A percentile compares a stretch with the other conserved stretches of the same genome.
phyloP scores from a whole-genome alignment of 805 yeast species.

The Barnettozyma sp. region DNA sequence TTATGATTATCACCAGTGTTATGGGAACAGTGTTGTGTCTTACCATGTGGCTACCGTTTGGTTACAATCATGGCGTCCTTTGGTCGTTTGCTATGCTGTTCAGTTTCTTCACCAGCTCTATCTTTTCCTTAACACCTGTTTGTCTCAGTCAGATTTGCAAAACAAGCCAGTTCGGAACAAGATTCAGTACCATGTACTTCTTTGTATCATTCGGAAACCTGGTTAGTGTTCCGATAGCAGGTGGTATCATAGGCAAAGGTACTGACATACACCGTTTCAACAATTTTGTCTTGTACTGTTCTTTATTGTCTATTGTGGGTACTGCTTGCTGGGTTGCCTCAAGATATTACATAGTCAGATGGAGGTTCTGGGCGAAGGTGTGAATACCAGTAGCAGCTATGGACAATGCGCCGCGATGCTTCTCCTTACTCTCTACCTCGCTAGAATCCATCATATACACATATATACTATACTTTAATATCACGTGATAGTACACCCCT shows the following conservation, averaged over 20 bases:
- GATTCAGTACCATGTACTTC: slow-evolving; percentile 50
- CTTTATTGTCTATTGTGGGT: slow-evolving; percentile 10
- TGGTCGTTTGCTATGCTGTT: slow-evolving; percentile 38
- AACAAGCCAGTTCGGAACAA: slow-evolving; percentile 43
- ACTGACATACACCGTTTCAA: slow-evolving; percentile 13
- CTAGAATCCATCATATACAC: neutral
- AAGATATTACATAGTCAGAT: slow-evolving; percentile 12
- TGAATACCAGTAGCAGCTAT: no score
- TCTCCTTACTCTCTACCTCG: no score
- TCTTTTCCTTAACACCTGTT: slow-evolving; percentile 30
- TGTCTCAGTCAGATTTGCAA: slow-evolving; percentile 50
- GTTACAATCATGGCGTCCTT: slow-evolving; percentile 22
- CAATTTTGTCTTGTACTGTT: slow-evolving; percentile 25
- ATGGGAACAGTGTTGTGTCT: slow-evolving; percentile 31
- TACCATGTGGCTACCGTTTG: slow-evolving; percentile 33
- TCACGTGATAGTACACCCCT: no score
- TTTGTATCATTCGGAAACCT: slow-evolving; percentile 47
- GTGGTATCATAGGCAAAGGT: slow-evolving; percentile 39
- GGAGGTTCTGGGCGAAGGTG: slow-evolving; percentile 10
- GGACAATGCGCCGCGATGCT: no score
- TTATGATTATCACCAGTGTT: slow-evolving; percentile 31
- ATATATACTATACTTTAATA: no score
- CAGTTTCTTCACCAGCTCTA: slow-evolving; percentile 48
- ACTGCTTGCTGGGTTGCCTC: slow-evolving; percentile 8
- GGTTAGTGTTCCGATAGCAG: slow-evolving; percentile 41